Evolutionary conservation across 176 grass and related monocot genomes (phyloP).

Genomic region (Tillandsia leiboldiana): DNA sequence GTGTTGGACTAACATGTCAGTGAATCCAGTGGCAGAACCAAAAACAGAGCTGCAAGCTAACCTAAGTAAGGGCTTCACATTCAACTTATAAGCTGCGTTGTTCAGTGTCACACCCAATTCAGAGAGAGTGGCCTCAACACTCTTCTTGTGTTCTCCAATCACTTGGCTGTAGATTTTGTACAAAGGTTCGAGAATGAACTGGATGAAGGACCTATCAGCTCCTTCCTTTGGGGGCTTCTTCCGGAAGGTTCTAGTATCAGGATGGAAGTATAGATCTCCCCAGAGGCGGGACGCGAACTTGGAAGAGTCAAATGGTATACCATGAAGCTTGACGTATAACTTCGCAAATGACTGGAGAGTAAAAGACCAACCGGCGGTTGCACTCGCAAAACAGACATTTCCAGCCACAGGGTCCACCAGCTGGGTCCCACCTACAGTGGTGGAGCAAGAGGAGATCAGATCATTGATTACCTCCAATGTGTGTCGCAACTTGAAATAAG

Average conservation of each 20-base stretch:
- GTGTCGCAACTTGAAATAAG: constrained; percentile 94
- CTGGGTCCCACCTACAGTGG: constrained; percentile 73
- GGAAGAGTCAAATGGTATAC: constrained; percentile 70
- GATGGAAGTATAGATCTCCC: constrained; percentile 92
- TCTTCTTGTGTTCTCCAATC: constrained; percentile 70
- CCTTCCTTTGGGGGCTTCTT: constrained; percentile 94
- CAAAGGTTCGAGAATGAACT: constrained; percentile 86
- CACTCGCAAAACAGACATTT: constrained; percentile 98
- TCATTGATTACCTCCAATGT: constrained; percentile 87
- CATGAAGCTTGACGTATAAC: constrained; percentile 84
- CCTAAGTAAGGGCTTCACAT: constrained; percentile 79
- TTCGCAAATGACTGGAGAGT: constrained; percentile 92
- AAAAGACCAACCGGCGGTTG: constrained; percentile 90
- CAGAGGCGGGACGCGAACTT: constrained; percentile 89
- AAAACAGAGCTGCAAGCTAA: constrained; percentile 97
- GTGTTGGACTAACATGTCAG: constrained; percentile 90
- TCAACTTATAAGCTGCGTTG: constrained; percentile 93
- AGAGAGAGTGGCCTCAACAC: constrained; percentile 67
- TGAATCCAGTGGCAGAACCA: constrained; percentile 81
- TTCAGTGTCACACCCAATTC: constrained; percentile 83
- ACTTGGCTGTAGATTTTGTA: constrained; percentile 99
- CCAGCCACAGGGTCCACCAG: constrained; percentile 74
- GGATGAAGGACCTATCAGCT: constrained; percentile 90
- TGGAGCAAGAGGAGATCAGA: constrained; percentile 85
- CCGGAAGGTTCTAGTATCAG: constrained; percentile 66